Evolutionary conservation across 2,329 filamentous ascomycete species (phyloP).

Genomic region (Lasiodiplodia sp.): DNA sequence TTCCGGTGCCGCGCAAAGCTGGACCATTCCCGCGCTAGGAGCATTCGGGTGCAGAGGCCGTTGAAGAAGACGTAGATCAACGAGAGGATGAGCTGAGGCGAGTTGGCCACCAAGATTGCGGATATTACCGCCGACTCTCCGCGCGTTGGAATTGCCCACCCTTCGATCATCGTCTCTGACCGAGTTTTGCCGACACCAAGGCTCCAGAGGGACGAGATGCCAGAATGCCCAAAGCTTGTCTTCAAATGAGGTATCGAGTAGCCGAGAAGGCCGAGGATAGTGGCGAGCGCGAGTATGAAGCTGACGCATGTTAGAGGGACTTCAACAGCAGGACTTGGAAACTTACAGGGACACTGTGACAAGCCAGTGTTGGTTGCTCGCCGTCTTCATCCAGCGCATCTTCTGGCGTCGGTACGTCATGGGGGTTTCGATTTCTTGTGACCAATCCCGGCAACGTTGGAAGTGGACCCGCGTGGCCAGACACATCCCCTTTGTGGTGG

Average conservation of each 20-base stretch:
- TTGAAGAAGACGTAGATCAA: slow-evolving; percentile 57
- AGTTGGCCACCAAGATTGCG: slow-evolving; percentile 6
- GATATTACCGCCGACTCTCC: not conserved
- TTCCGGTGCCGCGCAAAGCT: slow-evolving; percentile 35
- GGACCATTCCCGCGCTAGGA: slow-evolving; percentile 56
- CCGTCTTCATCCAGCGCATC: not conserved
- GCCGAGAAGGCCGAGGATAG: slow-evolving; percentile 3
- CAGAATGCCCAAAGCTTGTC: not conserved
- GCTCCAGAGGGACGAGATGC: not conserved
- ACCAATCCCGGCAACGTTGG: not conserved
- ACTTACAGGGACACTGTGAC: not conserved
- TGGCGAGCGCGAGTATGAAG: not conserved
- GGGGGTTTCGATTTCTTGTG: not conserved
- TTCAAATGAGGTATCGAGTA: slow-evolving; percentile 2
- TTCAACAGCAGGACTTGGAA: not conserved
- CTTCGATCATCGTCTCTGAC: not conserved
- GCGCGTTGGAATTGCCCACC: slow-evolving; percentile 5
- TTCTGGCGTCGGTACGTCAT: not conserved
- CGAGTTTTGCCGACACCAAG: not conserved
- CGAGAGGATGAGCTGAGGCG: slow-evolving; percentile 47
- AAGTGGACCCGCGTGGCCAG: slow-evolving; percentile 10
- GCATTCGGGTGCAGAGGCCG: slow-evolving; percentile 55
- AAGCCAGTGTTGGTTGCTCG: not conserved
- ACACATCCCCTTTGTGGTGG: not conserved
- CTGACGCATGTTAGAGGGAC: not conserved